Percentiles rank a stretch among this genome's conserved stretches.
Conservation (phyloP, 495 filamentous ascomycete species). For the Talaromyces trachyspermus region DNA sequence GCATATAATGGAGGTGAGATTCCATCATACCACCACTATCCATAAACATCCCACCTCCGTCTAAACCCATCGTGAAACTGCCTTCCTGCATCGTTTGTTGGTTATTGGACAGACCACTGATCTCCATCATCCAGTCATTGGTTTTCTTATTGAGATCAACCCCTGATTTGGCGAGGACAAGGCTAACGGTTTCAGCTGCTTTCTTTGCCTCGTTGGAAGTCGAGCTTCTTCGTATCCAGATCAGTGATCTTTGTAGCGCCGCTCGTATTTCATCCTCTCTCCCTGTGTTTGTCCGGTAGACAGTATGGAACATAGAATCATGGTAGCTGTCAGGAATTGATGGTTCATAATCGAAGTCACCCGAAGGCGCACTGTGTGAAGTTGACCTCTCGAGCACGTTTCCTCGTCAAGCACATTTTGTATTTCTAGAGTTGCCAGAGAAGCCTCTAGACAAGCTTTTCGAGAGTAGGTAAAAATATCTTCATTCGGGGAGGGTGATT, state of each 20-base stretch:
- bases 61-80: neutral
- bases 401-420: constrained; percentile 23
- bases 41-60: constrained; percentile 1
- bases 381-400: constrained; percentile 18
- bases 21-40: neutral
- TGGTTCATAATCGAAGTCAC: constrained; percentile 20
- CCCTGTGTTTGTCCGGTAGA: constrained; percentile 8
- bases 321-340: constrained; percentile 34
- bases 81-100: neutral
- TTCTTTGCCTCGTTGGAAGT: constrained; percentile 18
- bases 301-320: constrained; percentile 45
- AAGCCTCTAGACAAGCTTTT: constrained; percentile 16
- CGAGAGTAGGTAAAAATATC: constrained; percentile 16
- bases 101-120: neutral
- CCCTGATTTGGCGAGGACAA: constrained; percentile 12
- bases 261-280: constrained; percentile 16
- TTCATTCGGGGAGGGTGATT: constrained; percentile 11
- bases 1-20: neutral
- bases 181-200: constrained; percentile 16
- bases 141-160: constrained; percentile 1
- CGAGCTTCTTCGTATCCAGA: constrained; percentile 20
- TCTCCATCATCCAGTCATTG: constrained; percentile 4
- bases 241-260: constrained; percentile 12
- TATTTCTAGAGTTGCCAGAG: constrained; percentile 14
- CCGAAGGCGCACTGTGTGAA: constrained; percentile 18